Conservation (phyloP, 2,329 filamentous ascomycete species). For the Arthrinium puccinioides region DNA sequence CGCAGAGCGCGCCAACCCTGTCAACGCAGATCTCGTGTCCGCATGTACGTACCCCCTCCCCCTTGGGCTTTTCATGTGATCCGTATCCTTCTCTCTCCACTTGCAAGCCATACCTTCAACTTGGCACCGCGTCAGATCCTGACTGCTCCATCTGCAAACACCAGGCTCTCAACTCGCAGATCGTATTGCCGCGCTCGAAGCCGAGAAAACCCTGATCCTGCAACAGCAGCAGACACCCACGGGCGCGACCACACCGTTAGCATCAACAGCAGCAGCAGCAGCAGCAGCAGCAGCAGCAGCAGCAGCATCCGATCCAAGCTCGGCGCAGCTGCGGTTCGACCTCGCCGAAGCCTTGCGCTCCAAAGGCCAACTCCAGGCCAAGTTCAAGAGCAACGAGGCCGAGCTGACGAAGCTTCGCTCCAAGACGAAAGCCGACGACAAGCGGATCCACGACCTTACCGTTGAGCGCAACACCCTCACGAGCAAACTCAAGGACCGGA, state of each 20-base stretch:
- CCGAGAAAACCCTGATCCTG: slow-evolving; percentile 40
- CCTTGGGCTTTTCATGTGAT: not conserved
- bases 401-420: slow-evolving; percentile 58
- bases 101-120: not conserved
- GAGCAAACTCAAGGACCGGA: slow-evolving; percentile 67
- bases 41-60: slow-evolving; percentile 53
- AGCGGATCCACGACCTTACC: slow-evolving; percentile 54
- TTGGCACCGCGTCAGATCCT: not conserved
- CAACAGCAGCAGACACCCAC: slow-evolving; percentile 1
- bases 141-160: not conserved
- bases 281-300: too few relatives aligned
- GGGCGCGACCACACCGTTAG: slow-evolving; percentile 13
- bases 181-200: slow-evolving; percentile 56
- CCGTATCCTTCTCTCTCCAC: not conserved
- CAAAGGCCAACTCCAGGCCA: slow-evolving; percentile 58
- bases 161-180: slow-evolving; percentile 34
- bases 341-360: slow-evolving; percentile 71
- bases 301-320: slow-evolving; percentile 24
- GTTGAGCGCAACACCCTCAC: slow-evolving; percentile 54
- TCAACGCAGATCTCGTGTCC: slow-evolving; percentile 62
- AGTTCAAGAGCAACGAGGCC: slow-evolving; percentile 53
- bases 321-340: slow-evolving; percentile 54
- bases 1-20: slow-evolving; percentile 58
- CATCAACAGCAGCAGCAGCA: slow-evolving; percentile 5
- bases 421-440: slow-evolving; percentile 50